Base-by-base conservation (phyloP, 1,139 yeast genomes). In the Pichia sp. region DNA sequence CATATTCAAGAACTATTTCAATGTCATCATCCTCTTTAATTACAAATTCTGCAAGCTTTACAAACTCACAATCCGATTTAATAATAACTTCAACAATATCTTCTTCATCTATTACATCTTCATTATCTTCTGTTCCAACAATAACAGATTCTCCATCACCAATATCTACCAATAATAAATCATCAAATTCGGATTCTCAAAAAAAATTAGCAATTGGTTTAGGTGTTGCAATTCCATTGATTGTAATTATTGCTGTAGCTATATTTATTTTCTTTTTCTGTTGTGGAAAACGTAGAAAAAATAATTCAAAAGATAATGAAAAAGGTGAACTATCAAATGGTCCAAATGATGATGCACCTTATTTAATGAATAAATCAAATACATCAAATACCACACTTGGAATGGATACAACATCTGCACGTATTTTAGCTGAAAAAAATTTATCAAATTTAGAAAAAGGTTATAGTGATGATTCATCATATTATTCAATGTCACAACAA, bases 221-320 rank as follows among this genome's bases (percentile, higher is more conserved):
- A 53, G 97, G 96, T 47, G 92, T 86, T n/a, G 86, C 85, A 5
- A 75, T 90, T 45, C 96, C 96, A 1, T 65, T 78, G 0, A 73
- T 72, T 29, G 69, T 77, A 0, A 58, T 86, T 8, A 61, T 78
- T 1, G 62, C 78, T 0, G 69, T 74, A 2, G 70, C 72, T 0
- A 49, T 84, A 1, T 47, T 88, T 9, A 58, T 85, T 34, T 69
- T 79, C 61, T 76, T 81, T 63, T 79, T 86, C 60, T 78, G 86
- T 64, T 67, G 74, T 30, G 51, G 38, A 54, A 74, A 74, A 50
- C 74, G 73, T 62, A 73, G 74, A 57, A 65, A 64, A 59, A 40
- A 48, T 39, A 62, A 62, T 47, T 63, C 58, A 35, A 60, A 60
- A n/a, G 38, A 40, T 27, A 28, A 43, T 43, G 36, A 26, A 32